Evolutionary conservation across 805 yeast genomes (phyloP).

Genomic region (Candida chauliodis): DNA sequence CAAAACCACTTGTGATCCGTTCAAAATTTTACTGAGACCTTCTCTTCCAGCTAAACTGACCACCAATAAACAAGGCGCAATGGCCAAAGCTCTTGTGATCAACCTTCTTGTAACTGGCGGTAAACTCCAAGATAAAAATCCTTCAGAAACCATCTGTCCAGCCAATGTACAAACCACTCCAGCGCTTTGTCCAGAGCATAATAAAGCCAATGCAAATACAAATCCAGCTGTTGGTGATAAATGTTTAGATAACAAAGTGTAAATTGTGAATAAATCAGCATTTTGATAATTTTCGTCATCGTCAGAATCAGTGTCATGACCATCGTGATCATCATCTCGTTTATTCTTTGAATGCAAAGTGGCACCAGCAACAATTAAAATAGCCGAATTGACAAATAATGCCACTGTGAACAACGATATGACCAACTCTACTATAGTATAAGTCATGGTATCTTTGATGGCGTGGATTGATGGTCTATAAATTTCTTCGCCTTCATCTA

Average conservation of each 20-base stretch:
- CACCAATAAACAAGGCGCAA: conserved; percentile 78
- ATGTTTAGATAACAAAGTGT: conserved; percentile 63
- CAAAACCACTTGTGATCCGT: conserved; percentile 78
- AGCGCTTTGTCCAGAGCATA: conserved; percentile 92
- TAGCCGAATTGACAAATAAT: conserved; percentile 87
- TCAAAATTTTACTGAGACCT: conserved; percentile 72
- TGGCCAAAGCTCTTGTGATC: conserved; percentile 78
- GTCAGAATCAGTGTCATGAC: conserved; percentile 9
- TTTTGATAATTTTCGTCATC: conserved; percentile 20
- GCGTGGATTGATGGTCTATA: conserved; percentile 79
- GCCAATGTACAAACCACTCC: conserved; percentile 93
- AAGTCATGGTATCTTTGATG: conserved; percentile 72
- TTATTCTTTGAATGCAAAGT: conserved; percentile 49
- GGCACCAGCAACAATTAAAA: conserved; percentile 88
- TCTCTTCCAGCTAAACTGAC: conserved; percentile 73
- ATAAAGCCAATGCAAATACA: conserved; percentile 82
- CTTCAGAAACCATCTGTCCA: conserved; percentile 92
- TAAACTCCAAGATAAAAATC: conserved; percentile 75
- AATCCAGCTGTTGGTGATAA: conserved; percentile 84
- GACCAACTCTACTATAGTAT: conserved; percentile 77
- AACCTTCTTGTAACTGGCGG: conserved; percentile 80
- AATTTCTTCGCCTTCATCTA: conserved; percentile 18
- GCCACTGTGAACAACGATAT: conserved; percentile 84
- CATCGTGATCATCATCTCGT: conserved; percentile 11
- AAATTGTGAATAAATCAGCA: conserved; percentile 82